Evolutionary conservation across 2,329 filamentous ascomycete genomes (phyloP), one percentile per base, ranked within the genome.

Genomic region (Orbilia blumenaviensis): DNA sequence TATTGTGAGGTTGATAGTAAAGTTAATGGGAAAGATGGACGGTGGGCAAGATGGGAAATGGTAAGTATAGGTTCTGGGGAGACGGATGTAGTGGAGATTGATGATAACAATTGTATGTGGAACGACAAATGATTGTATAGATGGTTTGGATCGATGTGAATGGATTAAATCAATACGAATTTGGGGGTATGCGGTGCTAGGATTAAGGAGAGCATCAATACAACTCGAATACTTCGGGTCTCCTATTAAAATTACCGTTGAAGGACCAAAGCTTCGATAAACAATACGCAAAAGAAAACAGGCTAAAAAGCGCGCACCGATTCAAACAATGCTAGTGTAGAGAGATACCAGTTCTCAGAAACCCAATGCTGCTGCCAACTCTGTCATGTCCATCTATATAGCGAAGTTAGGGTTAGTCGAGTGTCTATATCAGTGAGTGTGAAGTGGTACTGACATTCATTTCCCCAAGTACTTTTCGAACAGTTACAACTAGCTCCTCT

Each of bases 401-500:
- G 34, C 18, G 18, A 3, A 36, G 23, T 9, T 7, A 3, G 9
- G 1, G 7, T 66, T 52, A 66, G 50, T 18, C 25, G 4, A 25
- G 7, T 1, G 1, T 23, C 29, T 46, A 29, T 16, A 2, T 7
- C 2, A 14, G 10, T 2, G 21, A 32, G 18, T 12, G 6, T 12
- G 8, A 9, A 50, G 12, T 32, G 6, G 14, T 42, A 62, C 62
- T 21, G 32, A 75, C 71, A 42, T 76, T 76, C 58, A 77, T 54
- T 21, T 77, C 73, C n/a, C 41, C 67, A n/a, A 77, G 58, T 21
- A 77, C 61, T 48, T 67, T 63, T 46, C 38, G 56, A n/a, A 77
- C 73, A 27, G 63, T 58, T 7, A 50, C 25, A 14, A 77, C 61
- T 1, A 77, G 27, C 23, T 77, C 73, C 14, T 60, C 71, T 87